These are phyloP conservation scores for Corinectria fuckeliana DNA, from an alignment of 2,329 filamentous ascomycete genomes.

Conservation along the genomic window DNA sequence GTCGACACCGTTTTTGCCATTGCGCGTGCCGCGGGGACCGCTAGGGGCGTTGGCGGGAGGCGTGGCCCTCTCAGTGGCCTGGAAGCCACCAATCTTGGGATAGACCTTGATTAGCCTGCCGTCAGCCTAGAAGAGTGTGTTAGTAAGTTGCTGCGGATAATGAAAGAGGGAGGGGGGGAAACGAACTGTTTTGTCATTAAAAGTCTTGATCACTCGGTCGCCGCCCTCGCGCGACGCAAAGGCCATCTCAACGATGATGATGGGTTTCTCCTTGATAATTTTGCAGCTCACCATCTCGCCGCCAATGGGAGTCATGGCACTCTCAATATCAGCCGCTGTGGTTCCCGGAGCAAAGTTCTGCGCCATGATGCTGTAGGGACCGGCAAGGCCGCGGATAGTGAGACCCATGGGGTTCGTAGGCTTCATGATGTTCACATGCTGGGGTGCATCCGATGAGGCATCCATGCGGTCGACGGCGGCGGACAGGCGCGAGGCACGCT, in stretches of 20 bases:
- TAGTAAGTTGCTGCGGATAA: not conserved
- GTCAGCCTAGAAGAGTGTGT: conserved; percentile 64
- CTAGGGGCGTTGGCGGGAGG: conserved; percentile 42
- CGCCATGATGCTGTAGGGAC: conserved; percentile 74
- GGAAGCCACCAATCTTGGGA: conserved; percentile 62
- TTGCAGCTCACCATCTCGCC: conserved; percentile 72
- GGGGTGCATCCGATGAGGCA: conserved; percentile 39
- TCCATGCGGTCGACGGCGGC: conserved; percentile 53
- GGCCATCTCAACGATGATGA: conserved; percentile 78
- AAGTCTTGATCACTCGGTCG: conserved; percentile 75
- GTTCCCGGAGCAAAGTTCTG: conserved; percentile 86
- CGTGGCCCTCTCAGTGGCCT: conserved; percentile 34
- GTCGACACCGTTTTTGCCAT: conserved; percentile 23
- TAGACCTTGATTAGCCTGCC: conserved; percentile 77
- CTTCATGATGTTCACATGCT: conserved; percentile 45
- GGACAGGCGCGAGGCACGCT: conserved; percentile 48
- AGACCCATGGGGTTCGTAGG: conserved; percentile 56
- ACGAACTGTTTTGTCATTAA: conserved; percentile 79
- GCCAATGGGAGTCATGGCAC: conserved; percentile 78
- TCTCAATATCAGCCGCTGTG: conserved; percentile 82
- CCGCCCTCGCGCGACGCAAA: conserved; percentile 76
- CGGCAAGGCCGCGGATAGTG: conserved; percentile 75
- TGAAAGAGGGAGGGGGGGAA: not conserved
- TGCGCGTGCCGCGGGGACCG: conserved; percentile 40
- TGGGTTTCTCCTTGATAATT: conserved; percentile 70